Evolutionary conservation across 2,329 filamentous ascomycete genomes (phyloP).

Genomic region (Ustulina deusta): DNA sequence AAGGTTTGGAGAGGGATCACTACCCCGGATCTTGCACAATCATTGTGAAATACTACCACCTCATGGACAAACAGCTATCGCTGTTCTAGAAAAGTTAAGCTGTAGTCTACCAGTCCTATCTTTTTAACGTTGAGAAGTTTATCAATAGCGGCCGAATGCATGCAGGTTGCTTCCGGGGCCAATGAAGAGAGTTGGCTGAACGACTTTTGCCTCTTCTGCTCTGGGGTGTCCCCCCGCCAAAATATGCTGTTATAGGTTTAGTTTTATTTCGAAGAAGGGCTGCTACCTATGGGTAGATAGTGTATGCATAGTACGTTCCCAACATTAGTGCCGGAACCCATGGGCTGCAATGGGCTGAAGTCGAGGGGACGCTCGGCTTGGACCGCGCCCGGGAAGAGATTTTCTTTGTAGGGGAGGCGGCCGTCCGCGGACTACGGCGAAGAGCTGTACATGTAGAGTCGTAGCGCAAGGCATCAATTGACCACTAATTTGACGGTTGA

Average conservation of each 20-base stretch:
- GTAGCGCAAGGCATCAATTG: slow-evolving; percentile 27
- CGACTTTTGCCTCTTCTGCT: not conserved
- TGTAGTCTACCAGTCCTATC: not conserved
- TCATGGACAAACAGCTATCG: not conserved
- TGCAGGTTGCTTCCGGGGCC: not conserved
- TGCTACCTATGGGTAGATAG: not conserved
- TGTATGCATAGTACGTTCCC: not conserved
- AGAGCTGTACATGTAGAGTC: slow-evolving; percentile 13
- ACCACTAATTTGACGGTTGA: slow-evolving; percentile 25
- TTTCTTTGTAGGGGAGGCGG: slow-evolving; percentile 19
- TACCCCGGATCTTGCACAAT: slow-evolving; percentile 11
- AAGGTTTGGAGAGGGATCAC: slow-evolving; percentile 23
- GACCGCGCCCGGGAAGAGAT: slow-evolving; percentile 30
- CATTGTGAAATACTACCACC: too few species aligned
- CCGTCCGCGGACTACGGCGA: slow-evolving; percentile 20
- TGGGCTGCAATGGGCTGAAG: slow-evolving; percentile 29
- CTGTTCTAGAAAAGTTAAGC: not conserved
- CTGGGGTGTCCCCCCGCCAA: slow-evolving; percentile 8
- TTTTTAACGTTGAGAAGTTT: not conserved
- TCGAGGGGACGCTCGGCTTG: slow-evolving; percentile 22
- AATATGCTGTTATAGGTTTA: slow-evolving; percentile 8
- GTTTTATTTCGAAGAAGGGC: not conserved
- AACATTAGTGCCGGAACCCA: slow-evolving; percentile 24
- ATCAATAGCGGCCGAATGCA: not conserved
- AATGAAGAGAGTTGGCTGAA: not conserved